These are phyloP conservation scores for Myriosclerotinia curreyana DNA, from an alignment of 2,329 filamentous ascomycete species.

Conservation along the genomic window DNA sequence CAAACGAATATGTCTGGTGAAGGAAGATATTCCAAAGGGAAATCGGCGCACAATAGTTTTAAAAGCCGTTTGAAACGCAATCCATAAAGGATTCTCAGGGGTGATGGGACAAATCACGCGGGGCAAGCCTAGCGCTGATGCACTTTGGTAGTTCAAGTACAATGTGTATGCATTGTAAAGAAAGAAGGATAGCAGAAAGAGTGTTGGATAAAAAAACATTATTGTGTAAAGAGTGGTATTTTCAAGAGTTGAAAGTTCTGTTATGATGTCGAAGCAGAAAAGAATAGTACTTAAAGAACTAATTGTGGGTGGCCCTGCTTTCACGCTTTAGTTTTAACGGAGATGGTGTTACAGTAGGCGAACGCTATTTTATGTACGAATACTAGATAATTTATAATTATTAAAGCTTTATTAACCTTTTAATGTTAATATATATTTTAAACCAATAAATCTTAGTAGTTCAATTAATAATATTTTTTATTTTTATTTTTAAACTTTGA, in stretches of 20 bases:
- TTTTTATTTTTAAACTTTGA: no score
- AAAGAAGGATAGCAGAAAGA: neutral
- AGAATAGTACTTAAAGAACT: no score
- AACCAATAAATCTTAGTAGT: no score
- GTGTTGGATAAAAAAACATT: neutral
- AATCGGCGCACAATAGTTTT: constrained; percentile 5
- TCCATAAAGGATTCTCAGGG: constrained; percentile 20
- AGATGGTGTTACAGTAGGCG: no score
- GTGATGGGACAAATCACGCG: constrained; percentile 10
- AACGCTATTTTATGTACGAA: no score
- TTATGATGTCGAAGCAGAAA: neutral
- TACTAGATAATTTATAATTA: no score
- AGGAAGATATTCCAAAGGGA: constrained; percentile 10
- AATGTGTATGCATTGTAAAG: neutral
- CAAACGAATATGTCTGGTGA: constrained; percentile 10
- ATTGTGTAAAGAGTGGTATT: neutral
- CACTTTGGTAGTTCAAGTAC: constrained; percentile 6
- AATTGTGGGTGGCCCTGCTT: no score
- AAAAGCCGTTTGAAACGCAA: constrained; percentile 5
- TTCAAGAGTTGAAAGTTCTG: neutral
- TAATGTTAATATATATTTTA: no score
- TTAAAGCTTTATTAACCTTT: no score
- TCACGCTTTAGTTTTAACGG: no score
- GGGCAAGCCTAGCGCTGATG: neutral
- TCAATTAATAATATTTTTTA: no score